Percentiles rank a stretch among this genome's conserved stretches.
These are phyloP conservation scores for Xanthoconium purpureum DNA, from an alignment of 768 basidiomycete genomes.

Conservation along the genomic window DNA sequence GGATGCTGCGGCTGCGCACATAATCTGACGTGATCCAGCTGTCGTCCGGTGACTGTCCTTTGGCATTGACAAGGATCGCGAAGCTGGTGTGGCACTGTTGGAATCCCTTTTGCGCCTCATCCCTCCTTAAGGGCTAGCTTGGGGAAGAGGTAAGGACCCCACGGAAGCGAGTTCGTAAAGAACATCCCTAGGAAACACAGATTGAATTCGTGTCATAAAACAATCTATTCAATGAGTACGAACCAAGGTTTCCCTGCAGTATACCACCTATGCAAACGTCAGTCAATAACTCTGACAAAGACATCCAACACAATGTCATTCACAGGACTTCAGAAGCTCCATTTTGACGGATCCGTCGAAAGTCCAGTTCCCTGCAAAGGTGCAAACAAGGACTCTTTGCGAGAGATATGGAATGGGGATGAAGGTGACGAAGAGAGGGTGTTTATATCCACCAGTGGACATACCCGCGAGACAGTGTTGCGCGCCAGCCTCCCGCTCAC, in stretches of 20 bases:
- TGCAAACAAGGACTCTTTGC: too few relatives aligned
- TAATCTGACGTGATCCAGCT: slow-evolving; percentile 35
- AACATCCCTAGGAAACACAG: slow-evolving; percentile 51
- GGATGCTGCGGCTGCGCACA: slow-evolving; percentile 22
- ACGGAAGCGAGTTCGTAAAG: slow-evolving; percentile 69
- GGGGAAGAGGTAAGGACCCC: slow-evolving; percentile 67
- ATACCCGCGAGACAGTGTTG: too few relatives aligned
- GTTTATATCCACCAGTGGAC: too few relatives aligned
- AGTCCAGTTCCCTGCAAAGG: slow-evolving; percentile 42
- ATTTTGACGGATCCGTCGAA: slow-evolving; percentile 40
- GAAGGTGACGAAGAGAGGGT: too few relatives aligned
- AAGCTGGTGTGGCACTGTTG: slow-evolving; percentile 40
- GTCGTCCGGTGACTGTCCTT: slow-evolving; percentile 26
- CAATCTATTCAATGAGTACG: slow-evolving; percentile 8
- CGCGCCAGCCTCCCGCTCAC: too few relatives aligned
- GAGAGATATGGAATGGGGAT: too few relatives aligned
- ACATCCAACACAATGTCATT: slow-evolving; percentile 30
- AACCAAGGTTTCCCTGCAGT: slow-evolving; percentile 49
- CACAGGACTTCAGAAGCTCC: slow-evolving; percentile 36
- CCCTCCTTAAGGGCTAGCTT: slow-evolving; percentile 45
- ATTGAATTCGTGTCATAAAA: neutral
- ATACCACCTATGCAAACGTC: slow-evolving; percentile 39
- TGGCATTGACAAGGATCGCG: neutral
- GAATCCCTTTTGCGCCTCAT: slow-evolving; percentile 65
- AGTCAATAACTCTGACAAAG: neutral